A percentile compares a stretch with the other conserved stretches of the same genome.
Evolutionary conservation across 345 rosid species (phyloP).

Genomic region (Eucalyptus marginata): DNA sequence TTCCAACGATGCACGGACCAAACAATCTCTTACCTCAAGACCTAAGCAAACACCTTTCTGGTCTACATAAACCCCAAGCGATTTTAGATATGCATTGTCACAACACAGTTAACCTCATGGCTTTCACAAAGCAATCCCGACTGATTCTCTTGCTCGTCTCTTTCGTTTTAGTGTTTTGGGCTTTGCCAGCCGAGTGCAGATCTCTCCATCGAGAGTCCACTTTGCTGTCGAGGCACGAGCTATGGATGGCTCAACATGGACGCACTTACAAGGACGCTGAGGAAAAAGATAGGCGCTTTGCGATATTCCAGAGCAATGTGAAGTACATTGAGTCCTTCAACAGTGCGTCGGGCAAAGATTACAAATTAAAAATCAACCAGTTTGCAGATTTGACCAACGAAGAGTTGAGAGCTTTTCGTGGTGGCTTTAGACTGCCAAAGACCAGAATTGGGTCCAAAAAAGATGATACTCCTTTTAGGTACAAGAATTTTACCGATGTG

Average conservation of each 20-base stretch:
- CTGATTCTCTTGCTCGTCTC: neutral
- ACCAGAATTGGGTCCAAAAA: neutral
- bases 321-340: constrained; percentile 17
- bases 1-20: neutral
- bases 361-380: constrained; percentile 36
- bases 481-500: neutral
- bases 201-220: neutral
- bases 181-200: neutral
- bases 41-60: neutral
- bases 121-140: neutral
- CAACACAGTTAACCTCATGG: neutral
- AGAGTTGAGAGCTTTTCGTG: constrained; percentile 34
- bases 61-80: neutral
- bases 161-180: constrained; percentile 5
- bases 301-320: constrained; percentile 22
- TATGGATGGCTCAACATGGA: constrained; percentile 22
- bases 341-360: constrained; percentile 15
- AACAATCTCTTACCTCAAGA: neutral
- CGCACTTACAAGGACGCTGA: constrained; percentile 7
- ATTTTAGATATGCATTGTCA: neutral
- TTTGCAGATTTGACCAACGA: constrained; percentile 42
- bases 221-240: constrained; percentile 12
- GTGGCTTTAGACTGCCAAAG: constrained; percentile 11
- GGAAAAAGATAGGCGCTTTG: constrained; percentile 19
- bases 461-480: neutral